Base-by-base conservation (phyloP, 2,329 filamentous ascomycete genomes). In the Raffaelea ambrosiae region DNA sequence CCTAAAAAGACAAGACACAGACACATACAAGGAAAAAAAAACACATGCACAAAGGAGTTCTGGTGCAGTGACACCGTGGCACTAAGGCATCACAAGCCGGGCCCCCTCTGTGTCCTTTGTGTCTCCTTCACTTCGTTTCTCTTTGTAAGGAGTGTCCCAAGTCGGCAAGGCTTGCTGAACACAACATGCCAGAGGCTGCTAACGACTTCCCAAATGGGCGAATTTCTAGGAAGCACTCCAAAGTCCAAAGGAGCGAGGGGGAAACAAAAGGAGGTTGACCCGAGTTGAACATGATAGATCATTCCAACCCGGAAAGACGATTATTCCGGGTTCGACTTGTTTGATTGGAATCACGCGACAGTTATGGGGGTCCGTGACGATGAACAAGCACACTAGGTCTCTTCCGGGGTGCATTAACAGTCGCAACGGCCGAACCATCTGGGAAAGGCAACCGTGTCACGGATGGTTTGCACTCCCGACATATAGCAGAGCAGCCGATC, bases 401-500 rank as follows among this genome's bases (percentile, higher is more conserved):
- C 41, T 31, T 20, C n/a, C n/a, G n/a, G n/a, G n/a, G n/a, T n/a
- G n/a, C n/a, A 9, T 59, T 57, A 82, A 58, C 77, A 81, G 61
- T 82, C 75, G 59, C 77, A 81, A 56, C 77, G 75, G 48, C 78
- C 76, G 61, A 73, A 71, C 71, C 79, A 90, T 57, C 90, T 79
- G 43, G 90, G 90, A 61, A 95, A 96, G 23, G 86, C 79, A 48
- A 94, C 86, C 21, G 89, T 79, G 64, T 96, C 90, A 61, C 88
- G 79, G 58, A 96, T 79, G 57, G 87, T 95, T 54, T 79, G 76
- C 36, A 91, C 81, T 10, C 89, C 89, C 29, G 84, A 79, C 48
- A 96, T 72, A 67, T 95, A 95, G 60, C 84, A 83, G 57, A 95
- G 66, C 53, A 95, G 74, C 48, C 90, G 79, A 70, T 96, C 90